phyloP scores from a whole-genome alignment of 2,329 filamentous ascomycete species.

The Cladophialophora chaetospira region DNA sequence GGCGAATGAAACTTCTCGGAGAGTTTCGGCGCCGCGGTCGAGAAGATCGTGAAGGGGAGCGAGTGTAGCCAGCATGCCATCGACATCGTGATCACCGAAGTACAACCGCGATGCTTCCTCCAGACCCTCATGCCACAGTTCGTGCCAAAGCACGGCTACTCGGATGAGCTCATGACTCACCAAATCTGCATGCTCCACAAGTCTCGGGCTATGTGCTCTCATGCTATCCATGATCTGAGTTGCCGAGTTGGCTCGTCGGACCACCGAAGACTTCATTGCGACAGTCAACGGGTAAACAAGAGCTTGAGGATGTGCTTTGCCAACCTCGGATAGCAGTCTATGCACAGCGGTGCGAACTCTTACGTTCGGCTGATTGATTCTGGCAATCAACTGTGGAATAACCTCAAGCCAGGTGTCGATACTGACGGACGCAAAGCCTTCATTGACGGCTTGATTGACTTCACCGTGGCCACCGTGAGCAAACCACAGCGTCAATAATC shows the following conservation, averaged over 20 bases:
- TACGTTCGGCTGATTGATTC: slow-evolving; percentile 93
- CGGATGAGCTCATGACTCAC: slow-evolving; percentile 96
- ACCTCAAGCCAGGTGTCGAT: slow-evolving; percentile 99
- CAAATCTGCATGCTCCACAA: slow-evolving; percentile 92
- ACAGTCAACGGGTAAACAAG: slow-evolving; percentile 96
- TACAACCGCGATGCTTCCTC: slow-evolving; percentile 96
- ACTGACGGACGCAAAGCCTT: slow-evolving; percentile 88
- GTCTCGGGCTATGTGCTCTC: slow-evolving; percentile 86
- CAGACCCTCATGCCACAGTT: slow-evolving; percentile 96
- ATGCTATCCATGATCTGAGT: slow-evolving; percentile 96
- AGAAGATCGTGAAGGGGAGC: slow-evolving; percentile 89
- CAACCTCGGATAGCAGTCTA: slow-evolving; percentile 87
- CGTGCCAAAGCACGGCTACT: slow-evolving; percentile 96
- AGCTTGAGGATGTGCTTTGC: slow-evolving; percentile 90
- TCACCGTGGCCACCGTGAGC: slow-evolving; percentile 85
- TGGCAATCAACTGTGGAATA: slow-evolving; percentile 93
- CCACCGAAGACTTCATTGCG: slow-evolving; percentile 93
- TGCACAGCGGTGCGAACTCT: slow-evolving; percentile 89
- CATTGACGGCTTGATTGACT: slow-evolving; percentile 83
- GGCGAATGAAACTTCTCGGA: slow-evolving; percentile 94
- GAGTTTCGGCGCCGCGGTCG: slow-evolving; percentile 85
- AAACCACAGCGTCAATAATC: slow-evolving; percentile 94
- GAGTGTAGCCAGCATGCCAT: slow-evolving; percentile 92
- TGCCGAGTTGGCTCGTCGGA: slow-evolving; percentile 81
- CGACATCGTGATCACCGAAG: slow-evolving; percentile 96